Conservation (phyloP, 495 filamentous ascomycete species). For the Sporormia fimetaria region DNA sequence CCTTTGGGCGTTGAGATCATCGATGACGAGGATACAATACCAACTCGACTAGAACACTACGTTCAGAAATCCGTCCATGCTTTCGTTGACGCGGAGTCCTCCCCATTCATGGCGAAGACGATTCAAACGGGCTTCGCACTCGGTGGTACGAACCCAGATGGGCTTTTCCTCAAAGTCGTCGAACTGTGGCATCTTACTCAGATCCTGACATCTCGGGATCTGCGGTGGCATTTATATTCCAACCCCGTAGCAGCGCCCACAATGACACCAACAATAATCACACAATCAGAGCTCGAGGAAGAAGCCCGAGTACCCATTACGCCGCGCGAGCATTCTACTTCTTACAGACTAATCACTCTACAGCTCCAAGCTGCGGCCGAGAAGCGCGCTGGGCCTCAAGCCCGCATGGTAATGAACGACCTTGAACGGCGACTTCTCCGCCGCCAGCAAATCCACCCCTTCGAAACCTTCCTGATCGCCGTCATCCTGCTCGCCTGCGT, state of each 20-base stretch:
- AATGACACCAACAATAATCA: slow-evolving; percentile 34
- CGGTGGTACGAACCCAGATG: slow-evolving; percentile 44
- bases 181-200: slow-evolving; percentile 70
- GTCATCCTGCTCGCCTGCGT: slow-evolving; percentile 68
- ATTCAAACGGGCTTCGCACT: slow-evolving; percentile 48
- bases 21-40: slow-evolving; percentile 54
- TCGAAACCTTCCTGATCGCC: slow-evolving; percentile 63
- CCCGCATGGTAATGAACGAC: slow-evolving; percentile 51
- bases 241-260: slow-evolving; percentile 39
- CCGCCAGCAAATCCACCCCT: slow-evolving; percentile 56
- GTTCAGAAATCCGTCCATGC: slow-evolving; percentile 51
- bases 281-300: slow-evolving; percentile 34
- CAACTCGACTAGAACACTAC: slow-evolving; percentile 56
- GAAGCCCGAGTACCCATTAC: slow-evolving; percentile 14
- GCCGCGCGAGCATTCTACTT: slow-evolving; percentile 2
- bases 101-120: slow-evolving; percentile 56
- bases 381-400: slow-evolving; percentile 53
- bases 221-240: slow-evolving; percentile 53
- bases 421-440: slow-evolving; percentile 65
- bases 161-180: slow-evolving; percentile 52
- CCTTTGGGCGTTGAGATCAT: slow-evolving; percentile 20
- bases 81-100: slow-evolving; percentile 54
- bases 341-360: slow-evolving; percentile 46
- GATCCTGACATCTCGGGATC: slow-evolving; percentile 50
- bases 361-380: slow-evolving; percentile 68